These are phyloP conservation scores for Russula vinacea DNA, from an alignment of 768 basidiomycete species.

Conservation along the genomic window DNA sequence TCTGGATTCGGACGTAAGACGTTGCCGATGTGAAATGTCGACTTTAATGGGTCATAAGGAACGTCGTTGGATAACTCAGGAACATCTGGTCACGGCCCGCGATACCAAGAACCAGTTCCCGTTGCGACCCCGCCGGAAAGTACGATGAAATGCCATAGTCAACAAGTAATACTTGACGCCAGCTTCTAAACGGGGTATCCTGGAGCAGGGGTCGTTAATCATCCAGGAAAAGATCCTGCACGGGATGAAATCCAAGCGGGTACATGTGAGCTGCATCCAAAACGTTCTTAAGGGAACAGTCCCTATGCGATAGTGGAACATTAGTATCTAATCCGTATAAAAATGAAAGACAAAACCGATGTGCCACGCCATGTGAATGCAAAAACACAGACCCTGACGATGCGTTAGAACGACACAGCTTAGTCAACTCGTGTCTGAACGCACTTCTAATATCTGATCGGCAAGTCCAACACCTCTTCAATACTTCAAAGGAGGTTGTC, in stretches of 20 bases:
- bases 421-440: neutral
- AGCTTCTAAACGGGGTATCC: neutral
- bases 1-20: neutral
- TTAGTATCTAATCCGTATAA: neutral
- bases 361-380: conserved; percentile 26
- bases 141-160: conserved; percentile 26
- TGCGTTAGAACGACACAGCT: neutral
- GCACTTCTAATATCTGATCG: conserved; percentile 23
- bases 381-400: conserved; percentile 26
- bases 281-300: conserved; percentile 8
- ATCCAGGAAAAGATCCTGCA: neutral
- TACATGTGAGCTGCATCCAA: conserved; percentile 23
- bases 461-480: conserved; percentile 25
- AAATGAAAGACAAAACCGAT: conserved; percentile 6
- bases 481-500: conserved; percentile 5
- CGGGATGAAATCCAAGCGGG: conserved; percentile 24
- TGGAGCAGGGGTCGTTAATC: neutral
- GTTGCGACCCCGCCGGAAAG: neutral
- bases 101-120: neutral
- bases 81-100: conserved; percentile 20
- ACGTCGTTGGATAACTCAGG: conserved; percentile 20
- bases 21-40: conserved; percentile 26
- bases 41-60: conserved; percentile 30
- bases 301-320: neutral
- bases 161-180: conserved; percentile 25